Evolutionary conservation across 345 rosid genomes (phyloP).

Genomic region (Rubroshorea leprosula): DNA sequence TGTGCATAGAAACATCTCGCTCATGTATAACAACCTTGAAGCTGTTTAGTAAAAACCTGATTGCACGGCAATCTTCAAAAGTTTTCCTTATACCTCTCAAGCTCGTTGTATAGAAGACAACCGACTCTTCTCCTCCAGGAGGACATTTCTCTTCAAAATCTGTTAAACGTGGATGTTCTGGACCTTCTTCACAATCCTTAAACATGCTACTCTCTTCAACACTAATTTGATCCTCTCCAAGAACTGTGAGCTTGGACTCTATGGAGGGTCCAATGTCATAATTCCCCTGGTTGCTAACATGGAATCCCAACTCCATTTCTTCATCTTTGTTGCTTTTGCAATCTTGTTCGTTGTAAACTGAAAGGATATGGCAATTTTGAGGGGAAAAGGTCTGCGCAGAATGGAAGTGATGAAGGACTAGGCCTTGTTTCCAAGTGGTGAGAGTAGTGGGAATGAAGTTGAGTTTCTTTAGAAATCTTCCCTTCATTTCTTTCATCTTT

Average conservation of each 20-base stretch:
- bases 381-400: too few species aligned
- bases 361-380: constrained; percentile 23
- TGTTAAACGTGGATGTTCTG: constrained; percentile 11
- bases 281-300: constrained; percentile 2
- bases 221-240: constrained; percentile 1
- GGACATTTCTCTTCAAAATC: constrained; percentile 54
- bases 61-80: constrained; percentile 59
- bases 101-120: constrained; percentile 75
- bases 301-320: constrained; percentile 16
- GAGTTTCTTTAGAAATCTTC: constrained; percentile 56
- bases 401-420: constrained; percentile 37
- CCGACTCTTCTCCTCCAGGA: constrained; percentile 58
- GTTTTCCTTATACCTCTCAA: constrained; percentile 77
- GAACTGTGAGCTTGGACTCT: neutral
- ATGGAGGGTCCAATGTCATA: constrained; percentile 14
- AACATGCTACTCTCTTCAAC: neutral
- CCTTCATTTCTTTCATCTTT: constrained; percentile 62
- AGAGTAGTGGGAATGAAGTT: constrained; percentile 36
- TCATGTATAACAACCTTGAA: constrained; percentile 46
- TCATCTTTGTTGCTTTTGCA: constrained; percentile 23
- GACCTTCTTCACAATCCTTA: neutral
- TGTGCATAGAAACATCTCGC: constrained; percentile 74
- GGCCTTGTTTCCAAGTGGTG: constrained; percentile 38
- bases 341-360: constrained; percentile 19
- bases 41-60: constrained; percentile 59